Base-by-base conservation (phyloP, 768 basidiomycete species). In the Amanita pseudoporphyria region DNA sequence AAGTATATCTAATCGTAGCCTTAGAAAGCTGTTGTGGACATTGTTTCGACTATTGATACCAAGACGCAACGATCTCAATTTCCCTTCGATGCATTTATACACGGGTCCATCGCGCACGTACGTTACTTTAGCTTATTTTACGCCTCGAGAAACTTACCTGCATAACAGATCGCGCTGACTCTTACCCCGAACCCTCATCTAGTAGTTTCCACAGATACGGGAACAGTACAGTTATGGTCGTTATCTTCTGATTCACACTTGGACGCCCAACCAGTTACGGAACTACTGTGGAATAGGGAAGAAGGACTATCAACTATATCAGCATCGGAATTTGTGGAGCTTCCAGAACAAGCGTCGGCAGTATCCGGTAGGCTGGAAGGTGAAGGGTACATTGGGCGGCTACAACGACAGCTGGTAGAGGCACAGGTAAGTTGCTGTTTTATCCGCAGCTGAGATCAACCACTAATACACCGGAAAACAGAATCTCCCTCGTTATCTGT, bases 221-320 rank as follows among this genome's bases (percentile, higher is more conserved):
- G 89, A 9, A 71, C 87, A 3, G 57, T 93, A 22, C 85, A 92
- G 56, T 65, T 84, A 7, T 89, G 89, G 49, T 33, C 32, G 13
- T n/a, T 50, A 31, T 21, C 49, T 1, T 3, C 10, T 38, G 13
- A 38, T n/a, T 7, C 22, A 13, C 12, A 18, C 3, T 24, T 6
- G 9, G 14, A 44, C 9, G 5, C 35, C n/a, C 72, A 76, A 19
- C 43, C 45, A 9, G 31, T 21, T 14, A 16, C 31, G 31, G 59
- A 69, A 31, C 66, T 79, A 24, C 70, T 74, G 24, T 95, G 91
- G 90, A 77, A 75, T 0, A 73, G 92, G 42, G 92, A 95, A 59
- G 93, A 97, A 60, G 74, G 78, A 1, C 70, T 95, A 9, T 69
- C 87, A 0, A 70, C 77, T 2, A 72, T 88, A 43, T 65, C 72